Conservation (phyloP, 208 protist species). For the Wallacemonas rigidus region DNA sequence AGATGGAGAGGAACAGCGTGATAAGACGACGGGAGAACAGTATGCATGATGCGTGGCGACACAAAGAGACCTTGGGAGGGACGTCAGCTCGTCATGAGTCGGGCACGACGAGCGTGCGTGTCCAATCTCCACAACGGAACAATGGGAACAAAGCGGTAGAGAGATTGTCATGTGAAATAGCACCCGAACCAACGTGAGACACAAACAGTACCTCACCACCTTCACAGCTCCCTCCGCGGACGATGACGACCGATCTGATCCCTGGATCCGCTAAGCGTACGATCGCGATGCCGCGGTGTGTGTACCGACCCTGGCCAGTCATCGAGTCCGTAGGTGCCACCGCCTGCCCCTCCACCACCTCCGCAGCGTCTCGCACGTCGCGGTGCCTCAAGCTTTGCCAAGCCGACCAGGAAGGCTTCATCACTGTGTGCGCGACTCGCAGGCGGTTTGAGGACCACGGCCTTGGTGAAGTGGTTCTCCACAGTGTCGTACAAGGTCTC, state of each 20-base stretch:
- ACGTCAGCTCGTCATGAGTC: too few species aligned
- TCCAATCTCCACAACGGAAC: not conserved
- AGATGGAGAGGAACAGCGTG: too few species aligned
- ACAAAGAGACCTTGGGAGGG: too few species aligned
- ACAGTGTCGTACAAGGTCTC: slow-evolving; percentile 41
- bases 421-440: slow-evolving; percentile 72
- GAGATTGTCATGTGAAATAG: too few species aligned
- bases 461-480: slow-evolving; percentile 41
- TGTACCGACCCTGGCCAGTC: slow-evolving; percentile 71
- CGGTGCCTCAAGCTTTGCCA: slow-evolving; percentile 32
- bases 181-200: too few species aligned
- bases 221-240: too few species aligned
- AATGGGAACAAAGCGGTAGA: not conserved
- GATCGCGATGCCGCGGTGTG: not conserved
- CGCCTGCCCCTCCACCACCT: slow-evolving; percentile 17
- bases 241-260: too few species aligned
- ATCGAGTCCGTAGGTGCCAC: slow-evolving; percentile 52
- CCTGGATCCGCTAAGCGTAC: too few species aligned
- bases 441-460: slow-evolving; percentile 62
- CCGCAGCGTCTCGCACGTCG: not conserved
- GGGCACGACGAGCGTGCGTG: too few species aligned
- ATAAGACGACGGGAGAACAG: too few species aligned
- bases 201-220: too few species aligned
- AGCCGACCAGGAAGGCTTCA: slow-evolving; percentile 70
- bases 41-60: too few species aligned